Percentiles rank a stretch among this genome's conserved stretches.
Evolutionary conservation across 1,284 basidiomycete species (phyloP).

Genomic region (Tilletiaria anomala): DNA sequence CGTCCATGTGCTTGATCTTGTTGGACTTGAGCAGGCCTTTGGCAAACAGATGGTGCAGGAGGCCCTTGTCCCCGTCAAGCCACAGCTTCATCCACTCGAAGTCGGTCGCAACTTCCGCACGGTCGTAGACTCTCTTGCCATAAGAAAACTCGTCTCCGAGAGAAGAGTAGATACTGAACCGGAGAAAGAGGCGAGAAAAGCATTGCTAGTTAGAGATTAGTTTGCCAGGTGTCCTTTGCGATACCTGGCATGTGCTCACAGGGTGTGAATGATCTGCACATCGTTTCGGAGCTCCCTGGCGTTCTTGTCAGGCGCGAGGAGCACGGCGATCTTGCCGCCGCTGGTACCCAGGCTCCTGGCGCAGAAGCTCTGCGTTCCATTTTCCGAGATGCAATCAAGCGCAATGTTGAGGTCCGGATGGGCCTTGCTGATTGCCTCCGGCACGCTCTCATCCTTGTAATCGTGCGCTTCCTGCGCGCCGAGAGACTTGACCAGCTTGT

Average conservation of each 20-base stretch:
- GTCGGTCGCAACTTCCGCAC: conserved; percentile 4
- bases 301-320: conserved; percentile 25
- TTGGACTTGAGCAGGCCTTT: conserved; percentile 19
- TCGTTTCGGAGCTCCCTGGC: conserved; percentile 19
- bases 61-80: conserved; percentile 10
- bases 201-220: too few relatives aligned
- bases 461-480: conserved; percentile 40
- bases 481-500: conserved; percentile 19
- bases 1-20: conserved; percentile 17
- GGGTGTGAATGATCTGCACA: conserved; percentile 22
- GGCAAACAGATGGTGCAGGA: conserved; percentile 16
- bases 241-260: too few relatives aligned
- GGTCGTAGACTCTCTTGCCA: conserved; percentile 14
- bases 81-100: conserved; percentile 5
- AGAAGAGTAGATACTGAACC: conserved; percentile 22
- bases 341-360: conserved; percentile 14
- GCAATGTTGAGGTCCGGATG: conserved; percentile 28
- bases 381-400: conserved; percentile 30
- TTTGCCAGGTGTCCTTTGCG: too few relatives aligned
- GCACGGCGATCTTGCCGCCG: conserved; percentile 17
- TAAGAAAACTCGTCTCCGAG: conserved; percentile 20
- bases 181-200: too few relatives aligned
- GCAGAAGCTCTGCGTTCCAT: conserved; percentile 23
- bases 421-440: conserved; percentile 20
- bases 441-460: conserved; percentile 43